Conservation (phyloP, 202 grass and related monocot species). For the Sporobolus alterniflorus region DNA sequence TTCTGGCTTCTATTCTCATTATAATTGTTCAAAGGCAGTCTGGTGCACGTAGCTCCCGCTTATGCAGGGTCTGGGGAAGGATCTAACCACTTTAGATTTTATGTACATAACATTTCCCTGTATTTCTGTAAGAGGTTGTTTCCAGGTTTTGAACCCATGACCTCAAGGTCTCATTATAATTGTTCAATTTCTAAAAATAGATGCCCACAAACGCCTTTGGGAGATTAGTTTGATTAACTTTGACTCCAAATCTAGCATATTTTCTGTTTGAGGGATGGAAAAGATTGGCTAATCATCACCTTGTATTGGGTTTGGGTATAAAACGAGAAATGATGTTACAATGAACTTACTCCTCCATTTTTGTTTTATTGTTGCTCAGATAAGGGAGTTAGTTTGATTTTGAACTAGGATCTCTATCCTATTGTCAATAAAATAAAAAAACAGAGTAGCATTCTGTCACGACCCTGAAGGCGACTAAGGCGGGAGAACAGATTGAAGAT, state of each 20-base stretch:
- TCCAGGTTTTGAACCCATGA: too few species aligned
- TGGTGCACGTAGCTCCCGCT: too few species aligned
- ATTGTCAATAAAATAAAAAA: too few species aligned
- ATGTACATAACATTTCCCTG: too few species aligned
- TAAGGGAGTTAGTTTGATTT: too few species aligned
- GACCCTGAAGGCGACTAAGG: too few species aligned
- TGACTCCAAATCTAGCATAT: background rate
- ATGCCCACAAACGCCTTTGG: background rate
- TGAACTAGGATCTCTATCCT: too few species aligned
- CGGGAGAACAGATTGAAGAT: too few species aligned
- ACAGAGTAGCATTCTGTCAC: too few species aligned
- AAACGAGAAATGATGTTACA: background rate
- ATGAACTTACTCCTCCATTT: background rate
- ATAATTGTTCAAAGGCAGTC: background rate
- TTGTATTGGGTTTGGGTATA: background rate
- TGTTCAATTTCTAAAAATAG: background rate
- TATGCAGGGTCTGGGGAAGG: too few species aligned
- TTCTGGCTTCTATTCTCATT: constrained; percentile 1
- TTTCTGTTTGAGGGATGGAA: background rate
- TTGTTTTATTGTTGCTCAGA: background rate
- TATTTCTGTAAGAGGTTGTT: too few species aligned
- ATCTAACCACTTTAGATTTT: too few species aligned
- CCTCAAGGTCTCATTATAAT: background rate
- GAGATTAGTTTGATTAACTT: background rate
- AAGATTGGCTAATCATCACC: background rate